These are phyloP conservation scores for Aspergillus sergii DNA, from an alignment of 2,329 filamentous ascomycete genomes.

Conservation along the genomic window DNA sequence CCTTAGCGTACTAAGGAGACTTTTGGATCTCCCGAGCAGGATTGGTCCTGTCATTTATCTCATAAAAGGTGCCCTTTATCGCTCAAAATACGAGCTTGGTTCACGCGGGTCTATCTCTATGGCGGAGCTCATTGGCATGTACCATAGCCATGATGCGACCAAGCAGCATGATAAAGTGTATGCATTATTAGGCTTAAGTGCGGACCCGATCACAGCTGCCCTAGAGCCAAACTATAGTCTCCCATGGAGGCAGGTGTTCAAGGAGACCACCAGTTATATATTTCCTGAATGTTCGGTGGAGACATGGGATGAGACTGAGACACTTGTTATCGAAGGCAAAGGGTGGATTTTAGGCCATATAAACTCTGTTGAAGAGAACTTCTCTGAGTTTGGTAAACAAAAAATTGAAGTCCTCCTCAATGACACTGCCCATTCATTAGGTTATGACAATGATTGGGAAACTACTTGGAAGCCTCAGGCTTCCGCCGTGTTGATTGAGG, in stretches of 20 bases:
- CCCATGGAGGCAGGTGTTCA: not conserved
- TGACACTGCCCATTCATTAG: not conserved
- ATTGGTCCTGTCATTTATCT: not conserved
- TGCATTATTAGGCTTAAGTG: not conserved
- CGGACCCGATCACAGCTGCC: not conserved
- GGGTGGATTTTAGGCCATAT: not conserved
- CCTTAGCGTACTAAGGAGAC: not conserved
- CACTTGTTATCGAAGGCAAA: not conserved
- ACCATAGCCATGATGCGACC: not conserved
- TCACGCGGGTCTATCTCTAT: not conserved
- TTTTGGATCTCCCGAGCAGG: not conserved
- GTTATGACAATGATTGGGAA: rapidly evolving
- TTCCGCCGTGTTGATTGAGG: not conserved
- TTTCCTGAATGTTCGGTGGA: not conserved
- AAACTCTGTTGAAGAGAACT: not conserved
- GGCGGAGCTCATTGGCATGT: not conserved
- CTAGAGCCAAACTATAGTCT: not conserved
- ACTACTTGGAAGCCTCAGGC: not conserved
- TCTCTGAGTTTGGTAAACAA: not conserved
- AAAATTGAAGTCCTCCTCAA: not conserved
- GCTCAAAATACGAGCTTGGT: not conserved
- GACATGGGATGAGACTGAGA: not conserved
- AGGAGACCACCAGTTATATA: not conserved
- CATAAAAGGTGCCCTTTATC: not conserved
- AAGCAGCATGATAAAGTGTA: not conserved